Evolutionary conservation across 2,329 filamentous ascomycete genomes (phyloP).

Genomic region (Paramyrothecium sp.): DNA sequence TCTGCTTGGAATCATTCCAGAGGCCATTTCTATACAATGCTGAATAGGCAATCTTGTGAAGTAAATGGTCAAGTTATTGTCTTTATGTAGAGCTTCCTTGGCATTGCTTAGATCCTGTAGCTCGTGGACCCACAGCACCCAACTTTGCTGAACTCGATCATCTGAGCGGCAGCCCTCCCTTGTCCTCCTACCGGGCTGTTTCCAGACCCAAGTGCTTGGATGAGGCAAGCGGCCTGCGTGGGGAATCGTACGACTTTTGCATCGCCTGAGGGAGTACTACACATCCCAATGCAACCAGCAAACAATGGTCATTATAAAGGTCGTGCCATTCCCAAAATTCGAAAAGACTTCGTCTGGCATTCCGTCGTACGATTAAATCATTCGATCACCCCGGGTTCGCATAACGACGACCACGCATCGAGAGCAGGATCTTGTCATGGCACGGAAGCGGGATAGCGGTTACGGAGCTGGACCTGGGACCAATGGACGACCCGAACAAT

Average conservation of each 20-base stretch:
- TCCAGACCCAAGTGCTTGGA: not conserved
- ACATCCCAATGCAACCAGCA: not conserved
- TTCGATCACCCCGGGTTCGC: not conserved
- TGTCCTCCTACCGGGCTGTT: not conserved
- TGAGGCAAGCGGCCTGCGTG: constrained; percentile 2
- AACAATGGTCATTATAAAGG: not conserved
- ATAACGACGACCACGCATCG: not conserved
- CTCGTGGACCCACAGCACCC: not conserved
- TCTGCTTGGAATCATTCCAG: no score
- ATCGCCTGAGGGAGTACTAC: not conserved
- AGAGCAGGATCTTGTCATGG: no score
- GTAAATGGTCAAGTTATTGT: no score
- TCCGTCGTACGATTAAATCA: not conserved
- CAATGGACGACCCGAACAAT: no score
- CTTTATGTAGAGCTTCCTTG: not conserved
- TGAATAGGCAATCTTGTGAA: no score
- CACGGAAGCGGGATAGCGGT: no score
- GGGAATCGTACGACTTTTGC: constrained; percentile 9
- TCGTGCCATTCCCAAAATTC: not conserved
- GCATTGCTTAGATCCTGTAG: not conserved
- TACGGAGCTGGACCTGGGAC: no score
- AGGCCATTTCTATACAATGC: no score
- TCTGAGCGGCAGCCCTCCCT: not conserved
- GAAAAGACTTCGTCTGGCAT: not conserved
- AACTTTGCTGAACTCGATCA: not conserved